phyloP scores from a whole-genome alignment of 176 grass and related monocot species.

The Typha latifolia region DNA sequence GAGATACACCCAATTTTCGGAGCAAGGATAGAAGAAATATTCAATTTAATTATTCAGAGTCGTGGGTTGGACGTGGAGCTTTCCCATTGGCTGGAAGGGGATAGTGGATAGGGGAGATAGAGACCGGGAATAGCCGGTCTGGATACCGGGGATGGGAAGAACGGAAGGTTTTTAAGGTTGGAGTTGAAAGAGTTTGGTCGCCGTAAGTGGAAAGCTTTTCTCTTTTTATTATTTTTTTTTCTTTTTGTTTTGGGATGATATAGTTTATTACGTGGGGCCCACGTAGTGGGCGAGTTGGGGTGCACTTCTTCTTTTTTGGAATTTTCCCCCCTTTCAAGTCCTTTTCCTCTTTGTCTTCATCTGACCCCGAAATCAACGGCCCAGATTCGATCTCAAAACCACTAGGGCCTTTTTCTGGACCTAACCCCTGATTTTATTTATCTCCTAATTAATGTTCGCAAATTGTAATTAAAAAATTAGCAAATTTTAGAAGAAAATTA shows the following conservation, averaged over 20 bases:
- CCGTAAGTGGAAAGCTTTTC: background rate
- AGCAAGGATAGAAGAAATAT: no score
- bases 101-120: background rate
- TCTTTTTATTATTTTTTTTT: background rate
- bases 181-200: background rate
- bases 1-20: no score
- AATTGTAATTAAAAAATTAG: no score
- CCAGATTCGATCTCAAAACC: background rate
- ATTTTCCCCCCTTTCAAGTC: no score
- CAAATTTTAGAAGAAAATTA: no score
- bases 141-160: background rate
- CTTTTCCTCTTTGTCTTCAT: no score
- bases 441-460: no score
- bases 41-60: no score
- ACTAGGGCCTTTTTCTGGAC: no score
- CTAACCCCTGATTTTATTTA: no score
- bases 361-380: background rate
- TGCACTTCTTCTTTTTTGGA: no score
- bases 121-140: background rate
- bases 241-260: no score
- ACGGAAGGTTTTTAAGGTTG: constrained; percentile 1
- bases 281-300: background rate
- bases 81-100: background rate
- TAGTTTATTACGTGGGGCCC: background rate
- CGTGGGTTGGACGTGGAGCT: background rate